phyloP scores from a whole-genome alignment of 192 early-diverging fungal genomes.

The Rhizophagus clarus region DNA sequence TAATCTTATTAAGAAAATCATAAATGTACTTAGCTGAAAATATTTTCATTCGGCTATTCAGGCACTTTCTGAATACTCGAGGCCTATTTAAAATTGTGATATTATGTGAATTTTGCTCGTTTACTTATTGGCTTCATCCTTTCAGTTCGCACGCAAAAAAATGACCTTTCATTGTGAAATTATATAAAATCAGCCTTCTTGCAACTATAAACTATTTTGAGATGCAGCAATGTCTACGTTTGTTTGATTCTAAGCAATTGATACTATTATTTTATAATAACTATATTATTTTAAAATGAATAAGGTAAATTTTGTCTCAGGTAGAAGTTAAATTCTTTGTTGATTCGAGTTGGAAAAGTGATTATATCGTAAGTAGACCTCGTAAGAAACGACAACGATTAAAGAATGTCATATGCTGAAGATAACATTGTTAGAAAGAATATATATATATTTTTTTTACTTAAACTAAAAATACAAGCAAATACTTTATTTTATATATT shows the following conservation, averaged over 20 bases:
- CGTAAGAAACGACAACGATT: not conserved
- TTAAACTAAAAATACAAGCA: slow-evolving; percentile 24
- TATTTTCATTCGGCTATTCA: too few relatives aligned
- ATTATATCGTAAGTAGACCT: slow-evolving; percentile 3
- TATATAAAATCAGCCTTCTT: not conserved
- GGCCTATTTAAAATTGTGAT: not conserved
- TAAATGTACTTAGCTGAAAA: not conserved
- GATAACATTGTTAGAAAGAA: slow-evolving; percentile 29
- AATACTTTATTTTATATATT: slow-evolving; percentile 29
- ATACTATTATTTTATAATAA: not conserved
- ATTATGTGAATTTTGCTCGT: not conserved
- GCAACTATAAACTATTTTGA: not conserved
- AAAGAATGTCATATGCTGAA: slow-evolving; percentile 5
- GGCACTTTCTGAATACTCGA: too few relatives aligned
- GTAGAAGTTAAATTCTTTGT: not conserved
- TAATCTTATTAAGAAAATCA: not conserved
- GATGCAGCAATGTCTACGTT: not conserved
- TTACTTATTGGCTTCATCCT: not conserved
- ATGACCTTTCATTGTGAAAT: not conserved
- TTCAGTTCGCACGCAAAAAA: not conserved
- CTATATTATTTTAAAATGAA: not conserved
- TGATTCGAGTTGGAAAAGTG: slow-evolving; percentile 1
- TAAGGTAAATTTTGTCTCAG: not conserved
- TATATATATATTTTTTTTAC: not conserved
- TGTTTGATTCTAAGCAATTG: not conserved